Base-by-base conservation (phyloP, 257 asterid species). In the Coffea canephora region DNA sequence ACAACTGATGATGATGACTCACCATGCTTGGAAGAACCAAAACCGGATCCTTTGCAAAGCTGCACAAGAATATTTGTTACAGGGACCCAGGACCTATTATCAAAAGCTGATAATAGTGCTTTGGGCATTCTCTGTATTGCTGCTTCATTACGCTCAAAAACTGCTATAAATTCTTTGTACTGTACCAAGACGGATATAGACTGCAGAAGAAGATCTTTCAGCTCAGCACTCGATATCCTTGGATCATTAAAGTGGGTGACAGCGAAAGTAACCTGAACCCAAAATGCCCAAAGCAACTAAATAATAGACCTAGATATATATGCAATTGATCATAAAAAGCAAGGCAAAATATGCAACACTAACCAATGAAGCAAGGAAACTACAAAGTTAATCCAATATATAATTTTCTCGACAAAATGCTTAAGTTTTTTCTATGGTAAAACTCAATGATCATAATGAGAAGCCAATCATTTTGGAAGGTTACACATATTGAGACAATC, bases 131-230 rank as follows among this genome's bases (percentile, higher is more conserved):
- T 84, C 52, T 78, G 85, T 49, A 74, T 91, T 57, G 97, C 98
- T 45, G 94, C 93, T 89, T 91, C 89, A 80, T 95, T 95, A 91
- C 89, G 92, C 87, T 95, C 99, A 71, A 95, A 93, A 73, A 88
- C 97, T 77, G 89, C 88, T 88, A 95, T 84, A 83, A 87, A 91
- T 79, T 93, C 97, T 84, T 85, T 91, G 91, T 93, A 93, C 81
- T 93, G 97, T 75, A 93, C 92, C 88, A 95, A 84, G 76, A 92
- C 97, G 34, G 96, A 90, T 67, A 95, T 93, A 36, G 99, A 95
- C 82, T 95, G 99, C 80, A 95, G 97, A 84, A 95, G 98, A 80
- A 93, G 99, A 88, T 95, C 99, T 86, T 86, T 91, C 67, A 93
- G 86, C 84, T 91, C 98, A 11, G 97, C 97, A 71, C 97, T 91